A percentile compares a stretch with the other conserved stretches of the same genome.
Evolutionary conservation across 352 stramenopile species (phyloP).

Genomic region (Globisporangium abappressorium): DNA sequence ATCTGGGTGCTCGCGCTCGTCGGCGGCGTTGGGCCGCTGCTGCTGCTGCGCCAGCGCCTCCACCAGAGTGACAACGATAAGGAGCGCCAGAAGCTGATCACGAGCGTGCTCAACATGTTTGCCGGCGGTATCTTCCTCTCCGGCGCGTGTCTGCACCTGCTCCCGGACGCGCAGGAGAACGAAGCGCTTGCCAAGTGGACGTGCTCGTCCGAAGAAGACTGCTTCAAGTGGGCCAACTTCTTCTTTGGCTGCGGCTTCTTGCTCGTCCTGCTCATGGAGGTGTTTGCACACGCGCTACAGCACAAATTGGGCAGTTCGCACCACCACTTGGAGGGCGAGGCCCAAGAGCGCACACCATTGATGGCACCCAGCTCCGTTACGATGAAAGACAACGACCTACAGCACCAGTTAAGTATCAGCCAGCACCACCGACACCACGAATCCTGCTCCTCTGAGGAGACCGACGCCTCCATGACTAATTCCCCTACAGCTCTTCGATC

Average conservation of each 20-base stretch:
- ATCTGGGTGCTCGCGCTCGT: slow-evolving; percentile 59
- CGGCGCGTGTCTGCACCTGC: slow-evolving; percentile 74
- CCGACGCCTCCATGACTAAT: slow-evolving; percentile 9
- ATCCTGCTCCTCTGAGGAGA: slow-evolving; percentile 19
- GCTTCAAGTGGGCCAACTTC: slow-evolving; percentile 78
- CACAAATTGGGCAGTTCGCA: slow-evolving; percentile 31
- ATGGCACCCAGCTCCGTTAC: slow-evolving; percentile 17
- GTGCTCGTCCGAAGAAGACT: slow-evolving; percentile 38
- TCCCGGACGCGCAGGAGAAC: slow-evolving; percentile 75
- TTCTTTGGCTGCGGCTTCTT: slow-evolving; percentile 79
- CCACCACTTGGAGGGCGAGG: slow-evolving; percentile 5
- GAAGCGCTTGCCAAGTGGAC: slow-evolving; percentile 41
- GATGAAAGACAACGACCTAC: neutral
- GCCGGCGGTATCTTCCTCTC: slow-evolving; percentile 79
- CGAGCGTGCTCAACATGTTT: slow-evolving; percentile 78
- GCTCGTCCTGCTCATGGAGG: slow-evolving; percentile 70
- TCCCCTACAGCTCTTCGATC: neutral
- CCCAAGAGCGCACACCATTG: slow-evolving; percentile 29
- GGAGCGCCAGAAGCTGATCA: neutral
- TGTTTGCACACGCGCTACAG: slow-evolving; percentile 62
- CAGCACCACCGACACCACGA: slow-evolving; percentile 26
- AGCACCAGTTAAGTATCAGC: slow-evolving; percentile 3
- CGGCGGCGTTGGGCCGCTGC: slow-evolving; percentile 51
- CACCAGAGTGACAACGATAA: slow-evolving; percentile 26
- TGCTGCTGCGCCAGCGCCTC: slow-evolving; percentile 34